phyloP scores from a whole-genome alignment of 2,329 filamentous ascomycete species.

The Exophiala sp. region DNA sequence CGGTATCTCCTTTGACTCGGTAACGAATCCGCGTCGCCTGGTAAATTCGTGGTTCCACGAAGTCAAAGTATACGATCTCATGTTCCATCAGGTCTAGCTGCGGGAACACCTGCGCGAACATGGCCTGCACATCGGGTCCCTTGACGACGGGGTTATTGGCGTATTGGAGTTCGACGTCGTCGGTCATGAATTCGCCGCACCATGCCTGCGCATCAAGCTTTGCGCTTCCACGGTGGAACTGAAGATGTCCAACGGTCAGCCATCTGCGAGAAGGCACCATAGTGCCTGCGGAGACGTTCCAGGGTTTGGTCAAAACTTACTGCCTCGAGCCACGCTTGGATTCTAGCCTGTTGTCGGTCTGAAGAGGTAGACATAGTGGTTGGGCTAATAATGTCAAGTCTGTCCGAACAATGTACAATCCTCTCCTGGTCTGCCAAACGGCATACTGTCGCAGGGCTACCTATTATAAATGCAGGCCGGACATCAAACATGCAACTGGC shows the following conservation, averaged over 20 bases:
- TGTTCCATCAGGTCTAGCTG: slow-evolving; percentile 20
- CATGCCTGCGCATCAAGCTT: slow-evolving; percentile 15
- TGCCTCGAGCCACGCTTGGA: slow-evolving; percentile 14
- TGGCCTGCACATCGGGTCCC: background rate
- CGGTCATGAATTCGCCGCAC: slow-evolving; percentile 16
- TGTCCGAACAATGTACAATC: no score
- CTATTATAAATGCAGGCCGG: no score
- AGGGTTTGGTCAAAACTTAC: slow-evolving; percentile 3
- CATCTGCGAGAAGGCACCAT: background rate
- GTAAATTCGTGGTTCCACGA: slow-evolving; percentile 17
- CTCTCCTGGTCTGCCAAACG: no score
- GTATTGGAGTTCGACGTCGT: slow-evolving; percentile 15
- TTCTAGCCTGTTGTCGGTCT: slow-evolving; percentile 1
- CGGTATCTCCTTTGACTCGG: slow-evolving; percentile 16
- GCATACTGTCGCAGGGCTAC: no score
- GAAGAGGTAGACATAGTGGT: background rate
- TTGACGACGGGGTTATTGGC: slow-evolving; percentile 5
- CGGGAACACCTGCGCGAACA: slow-evolving; percentile 3
- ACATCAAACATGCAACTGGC: no score
- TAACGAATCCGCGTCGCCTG: slow-evolving; percentile 21
- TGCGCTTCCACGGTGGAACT: slow-evolving; percentile 16
- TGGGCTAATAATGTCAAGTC: no score
- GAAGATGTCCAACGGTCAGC: background rate
- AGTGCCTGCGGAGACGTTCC: background rate
- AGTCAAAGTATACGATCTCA: slow-evolving; percentile 21